These are phyloP conservation scores for Phylloporus arenicola DNA, from an alignment of 768 basidiomycete species.

Conservation along the genomic window DNA sequence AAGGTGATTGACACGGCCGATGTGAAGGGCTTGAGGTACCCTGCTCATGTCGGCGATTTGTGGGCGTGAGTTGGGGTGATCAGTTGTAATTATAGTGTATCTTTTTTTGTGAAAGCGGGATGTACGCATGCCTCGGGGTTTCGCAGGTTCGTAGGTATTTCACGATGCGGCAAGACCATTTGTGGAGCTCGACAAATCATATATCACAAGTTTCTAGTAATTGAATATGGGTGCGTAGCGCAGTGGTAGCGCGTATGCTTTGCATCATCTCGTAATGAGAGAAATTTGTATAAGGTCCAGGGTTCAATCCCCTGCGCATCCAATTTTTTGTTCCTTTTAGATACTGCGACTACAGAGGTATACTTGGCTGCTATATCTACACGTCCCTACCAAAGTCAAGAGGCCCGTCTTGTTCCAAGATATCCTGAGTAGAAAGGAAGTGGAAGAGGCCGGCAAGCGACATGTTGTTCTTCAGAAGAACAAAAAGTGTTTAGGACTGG, in stretches of 20 bases:
- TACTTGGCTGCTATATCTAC: not conserved
- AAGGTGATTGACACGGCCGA: slow-evolving; percentile 30
- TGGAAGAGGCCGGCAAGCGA: slow-evolving; percentile 58
- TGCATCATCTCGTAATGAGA: slow-evolving; percentile 23
- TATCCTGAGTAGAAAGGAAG: slow-evolving; percentile 45
- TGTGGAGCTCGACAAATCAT: not conserved
- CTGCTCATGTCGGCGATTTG: slow-evolving; percentile 10
- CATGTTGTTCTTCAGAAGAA: too few species aligned
- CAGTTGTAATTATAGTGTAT: too few species aligned
- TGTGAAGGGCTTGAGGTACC: slow-evolving; percentile 39
- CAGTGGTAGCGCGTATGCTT: slow-evolving; percentile 42
- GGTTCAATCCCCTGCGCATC: slow-evolving; percentile 40
- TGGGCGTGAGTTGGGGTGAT: slow-evolving; percentile 27
- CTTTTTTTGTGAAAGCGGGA: too few species aligned
- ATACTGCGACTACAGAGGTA: not conserved
- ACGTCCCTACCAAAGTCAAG: not conserved
- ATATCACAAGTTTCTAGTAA: not conserved
- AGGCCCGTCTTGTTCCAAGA: slow-evolving; percentile 41
- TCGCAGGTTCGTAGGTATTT: too few species aligned
- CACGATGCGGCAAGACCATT: too few species aligned
- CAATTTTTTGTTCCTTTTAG: slow-evolving; percentile 15
- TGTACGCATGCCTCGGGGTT: too few species aligned
- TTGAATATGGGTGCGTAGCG: slow-evolving; percentile 21
- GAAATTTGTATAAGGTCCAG: slow-evolving; percentile 38
- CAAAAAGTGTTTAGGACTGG: too few species aligned